Conservation (phyloP, 257 asterid species). For the Datura wrightii region DNA sequence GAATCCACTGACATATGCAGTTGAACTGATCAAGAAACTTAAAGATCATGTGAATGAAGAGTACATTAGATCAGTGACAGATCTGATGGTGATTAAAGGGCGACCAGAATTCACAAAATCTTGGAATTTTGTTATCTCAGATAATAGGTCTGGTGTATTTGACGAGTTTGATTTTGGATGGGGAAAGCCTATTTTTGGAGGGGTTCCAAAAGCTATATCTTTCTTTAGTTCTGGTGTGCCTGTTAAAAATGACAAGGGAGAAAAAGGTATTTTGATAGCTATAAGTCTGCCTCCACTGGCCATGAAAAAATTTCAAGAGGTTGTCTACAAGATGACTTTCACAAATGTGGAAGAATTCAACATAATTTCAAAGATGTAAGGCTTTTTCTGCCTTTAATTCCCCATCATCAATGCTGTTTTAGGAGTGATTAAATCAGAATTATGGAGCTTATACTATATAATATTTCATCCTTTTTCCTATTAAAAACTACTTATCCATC, state of each 20-base stretch:
- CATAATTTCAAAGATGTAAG: background rate
- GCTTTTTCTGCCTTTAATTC: background rate
- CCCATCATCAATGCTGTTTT: background rate
- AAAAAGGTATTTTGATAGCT: background rate
- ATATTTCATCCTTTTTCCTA: background rate
- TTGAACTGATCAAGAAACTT: constrained; percentile 7
- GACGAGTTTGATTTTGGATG: constrained; percentile 30
- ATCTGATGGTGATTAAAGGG: constrained; percentile 33
- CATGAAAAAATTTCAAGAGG: constrained; percentile 26
- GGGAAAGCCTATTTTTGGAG: constrained; percentile 24
- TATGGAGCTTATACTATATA: background rate
- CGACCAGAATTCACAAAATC: background rate
- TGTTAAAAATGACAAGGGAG: background rate
- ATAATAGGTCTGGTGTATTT: constrained; percentile 6
- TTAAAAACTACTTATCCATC: background rate
- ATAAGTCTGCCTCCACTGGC: background rate
- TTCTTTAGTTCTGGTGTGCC: background rate
- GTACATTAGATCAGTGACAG: constrained; percentile 26
- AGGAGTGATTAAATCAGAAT: background rate
- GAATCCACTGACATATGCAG: constrained; percentile 29
- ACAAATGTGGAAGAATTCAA: background rate
- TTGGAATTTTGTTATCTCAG: constrained; percentile 22
- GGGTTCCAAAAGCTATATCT: background rate
- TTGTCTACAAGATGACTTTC: background rate
- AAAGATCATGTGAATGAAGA: constrained; percentile 30